Evolutionary conservation across 441 rosid species (phyloP).

Genomic region (Populus hybrid): DNA sequence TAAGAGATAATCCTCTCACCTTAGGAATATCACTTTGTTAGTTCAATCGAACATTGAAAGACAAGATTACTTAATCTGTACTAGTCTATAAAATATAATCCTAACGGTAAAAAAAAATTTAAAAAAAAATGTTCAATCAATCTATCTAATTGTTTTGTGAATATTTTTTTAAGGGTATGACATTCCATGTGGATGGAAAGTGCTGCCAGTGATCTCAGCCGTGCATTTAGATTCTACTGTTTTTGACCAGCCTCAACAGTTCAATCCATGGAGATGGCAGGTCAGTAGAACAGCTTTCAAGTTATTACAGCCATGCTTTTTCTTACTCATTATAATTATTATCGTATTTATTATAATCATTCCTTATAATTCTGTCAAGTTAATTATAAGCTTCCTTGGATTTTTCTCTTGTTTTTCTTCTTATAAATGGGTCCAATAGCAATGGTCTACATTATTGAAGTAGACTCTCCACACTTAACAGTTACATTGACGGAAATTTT

Average conservation of each 20-base stretch:
- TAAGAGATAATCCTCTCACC: slow-evolving; percentile 15
- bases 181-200: slow-evolving; percentile 99
- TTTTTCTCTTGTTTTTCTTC: not conserved
- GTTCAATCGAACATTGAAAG: too few relatives aligned
- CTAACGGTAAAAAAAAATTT: not conserved
- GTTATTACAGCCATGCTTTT: slow-evolving; percentile 1
- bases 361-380: not conserved
- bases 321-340: not conserved
- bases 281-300: slow-evolving; percentile 1
- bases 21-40: not conserved
- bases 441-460: too few relatives aligned
- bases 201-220: slow-evolving; percentile 93
- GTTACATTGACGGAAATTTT: too few relatives aligned
- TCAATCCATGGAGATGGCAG: slow-evolving; percentile 96
- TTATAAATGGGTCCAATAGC: not conserved
- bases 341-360: not conserved
- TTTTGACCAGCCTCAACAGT: slow-evolving; percentile 72
- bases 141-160: not conserved
- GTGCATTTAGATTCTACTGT: slow-evolving; percentile 81
- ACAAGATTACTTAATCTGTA: not conserved
- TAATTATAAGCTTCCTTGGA: not conserved
- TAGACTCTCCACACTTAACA: too few relatives aligned
- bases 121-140: too few relatives aligned
- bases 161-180: slow-evolving; percentile 57
- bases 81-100: not conserved